Evolutionary conservation across 176 grass and related monocot species (phyloP), one percentile per base, ranked within the genome.

Genomic region (Echinochloa phyllopogon): DNA sequence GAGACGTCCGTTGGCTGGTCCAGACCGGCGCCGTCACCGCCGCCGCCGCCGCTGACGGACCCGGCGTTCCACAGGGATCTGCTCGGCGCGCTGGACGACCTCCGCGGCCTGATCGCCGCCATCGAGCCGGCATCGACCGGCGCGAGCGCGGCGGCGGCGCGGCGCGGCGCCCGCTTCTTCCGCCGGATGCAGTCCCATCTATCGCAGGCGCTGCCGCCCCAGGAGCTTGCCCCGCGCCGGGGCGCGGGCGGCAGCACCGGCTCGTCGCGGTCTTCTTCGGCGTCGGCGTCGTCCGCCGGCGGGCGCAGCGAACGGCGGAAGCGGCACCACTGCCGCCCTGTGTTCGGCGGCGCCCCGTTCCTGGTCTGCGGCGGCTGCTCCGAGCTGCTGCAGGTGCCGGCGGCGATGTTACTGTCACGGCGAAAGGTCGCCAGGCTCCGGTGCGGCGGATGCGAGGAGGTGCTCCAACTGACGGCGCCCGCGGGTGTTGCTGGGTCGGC

Each of bases 291-390:
- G 58, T 36, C 4, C 51, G 16, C 49, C 51, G 33, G 25, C 62
- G 43, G 73, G 24, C 63, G 8, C 17, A 39, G 58, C 62, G 74
- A 61, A 4, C 73, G 51, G 78, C 71, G 65, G 1, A 69, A 10
- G 62, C 83, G 14, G 53, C 73, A 74, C 18, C 74, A 76, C 25
- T 94, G 90, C 78, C 78, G 82, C 33, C 90, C 95, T 20, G 23
- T 91, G 11, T 51, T 84, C 3, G 84, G 90, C 4, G 95, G 86
- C 70, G 89, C 92, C 24, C 92, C 92, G 37, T 97, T 97, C 70
- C 37, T 94, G 1, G 75, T 90, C 38, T 97, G 95, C 59, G 14
- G 58, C 2, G 37, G 43, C 39, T 97, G 92, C 85, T 74, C 45
- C 8, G 43, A 75, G 64, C 78, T 97, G 15, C 76, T 97, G 39